Evolutionary conservation across 108 stramenopile species (phyloP), one percentile per base, ranked within the genome.

Genomic region (Nitzschia sp.): DNA sequence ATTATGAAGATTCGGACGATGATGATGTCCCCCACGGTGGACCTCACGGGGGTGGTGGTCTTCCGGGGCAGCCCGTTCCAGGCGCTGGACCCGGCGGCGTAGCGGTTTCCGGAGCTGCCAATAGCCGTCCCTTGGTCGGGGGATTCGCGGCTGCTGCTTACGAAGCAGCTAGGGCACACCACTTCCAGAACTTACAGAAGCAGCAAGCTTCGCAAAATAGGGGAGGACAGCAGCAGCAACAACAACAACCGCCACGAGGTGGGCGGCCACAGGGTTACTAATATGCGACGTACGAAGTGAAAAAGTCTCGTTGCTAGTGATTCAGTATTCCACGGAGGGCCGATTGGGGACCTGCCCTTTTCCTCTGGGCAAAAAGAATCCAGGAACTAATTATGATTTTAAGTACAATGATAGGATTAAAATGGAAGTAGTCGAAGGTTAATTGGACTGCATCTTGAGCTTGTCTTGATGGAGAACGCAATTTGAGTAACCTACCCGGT

Each of bases 101-200:
- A 15, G 33, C 63, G 34, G 66, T 19, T 45, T 31, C 69, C 13
- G 84, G 84, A 6, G 68, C 78, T 30, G 79, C 78, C 21, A 76
- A 84, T 33, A 77, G 83, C 63, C 83, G 91, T 53, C 91, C 91
- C 1, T 57, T 85, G 56, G 91, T 92, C n/a, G 91, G 91, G 34
- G 91, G 91, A 6, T 89, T 89, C 62, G 91, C 91, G 19, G 91
- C 88, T 58, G 86, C 91, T 31, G 91, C 91, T 11, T 92, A 89
- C 62, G 91, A 92, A 64, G 91, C 91, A 47, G 88, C 91, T 17
- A 58, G 80, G 32, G 85, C 75, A 3, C 74, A 89, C 63, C 81
- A 88, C 59, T 84, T 75, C 47, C 57, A 70, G 35, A 65, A 74
- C 18, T 13, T 46, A 38, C 33, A 45, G 8, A 73, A 73, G 55